These are phyloP conservation scores for Lactarius sanguifluus DNA, from an alignment of 768 basidiomycete genomes.

Conservation along the genomic window DNA sequence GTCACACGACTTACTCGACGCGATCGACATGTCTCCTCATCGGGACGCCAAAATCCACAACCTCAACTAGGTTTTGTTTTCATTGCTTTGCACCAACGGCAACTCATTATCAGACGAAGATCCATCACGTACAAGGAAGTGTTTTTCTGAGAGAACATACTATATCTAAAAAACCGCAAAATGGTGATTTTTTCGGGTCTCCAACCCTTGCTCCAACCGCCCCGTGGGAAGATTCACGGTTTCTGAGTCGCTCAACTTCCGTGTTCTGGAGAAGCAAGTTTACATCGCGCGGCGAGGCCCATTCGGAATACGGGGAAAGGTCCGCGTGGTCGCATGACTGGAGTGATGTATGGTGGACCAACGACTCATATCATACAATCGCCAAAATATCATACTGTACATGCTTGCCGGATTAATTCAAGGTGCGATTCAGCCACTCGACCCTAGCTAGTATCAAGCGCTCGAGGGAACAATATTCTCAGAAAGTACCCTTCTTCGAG, in stretches of 20 bases:
- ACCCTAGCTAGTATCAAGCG: not conserved
- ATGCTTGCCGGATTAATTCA: not conserved
- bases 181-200: not conserved
- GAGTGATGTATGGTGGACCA: not conserved
- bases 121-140: conserved; percentile 4
- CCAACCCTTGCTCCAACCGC: too few species aligned
- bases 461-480: not conserved
- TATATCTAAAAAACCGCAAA: too few species aligned
- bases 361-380: not conserved
- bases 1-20: conserved; percentile 11
- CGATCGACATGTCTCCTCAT: not conserved
- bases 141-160: not conserved
- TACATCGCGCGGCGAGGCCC: not conserved
- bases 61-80: conserved; percentile 3
- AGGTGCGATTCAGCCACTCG: not conserved
- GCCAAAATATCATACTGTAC: not conserved
- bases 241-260: conserved; percentile 22
- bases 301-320: not conserved
- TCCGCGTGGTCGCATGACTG: too few species aligned
- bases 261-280: conserved; percentile 4
- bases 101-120: conserved; percentile 4
- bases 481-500: conserved; percentile 18
- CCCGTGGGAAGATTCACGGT: conserved; percentile 10
- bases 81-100: too few species aligned
- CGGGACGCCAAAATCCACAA: conserved; percentile 5